phyloP scores from a whole-genome alignment of 805 yeast species.

The Yamadazyma paraphyllophila region DNA sequence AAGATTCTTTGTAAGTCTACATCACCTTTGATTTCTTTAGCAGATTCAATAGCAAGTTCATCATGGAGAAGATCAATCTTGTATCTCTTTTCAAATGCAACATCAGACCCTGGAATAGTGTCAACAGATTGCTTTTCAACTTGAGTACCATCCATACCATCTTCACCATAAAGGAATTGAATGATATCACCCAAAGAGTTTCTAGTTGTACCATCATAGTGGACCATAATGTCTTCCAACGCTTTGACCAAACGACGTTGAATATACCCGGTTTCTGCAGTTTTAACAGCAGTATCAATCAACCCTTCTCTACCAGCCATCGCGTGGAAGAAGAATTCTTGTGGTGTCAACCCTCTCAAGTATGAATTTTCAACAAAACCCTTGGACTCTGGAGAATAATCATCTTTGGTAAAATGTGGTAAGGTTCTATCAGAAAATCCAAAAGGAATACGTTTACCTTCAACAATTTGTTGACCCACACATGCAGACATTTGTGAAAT shows the following conservation, averaged over 20 bases:
- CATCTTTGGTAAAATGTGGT: conserved; percentile 98
- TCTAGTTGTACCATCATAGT: conserved; percentile 97
- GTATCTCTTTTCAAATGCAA: conserved; percentile 76
- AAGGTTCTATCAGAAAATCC: conserved; percentile 95
- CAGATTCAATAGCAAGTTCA: conserved; percentile 70
- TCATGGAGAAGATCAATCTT: conserved; percentile 82
- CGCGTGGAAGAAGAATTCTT: conserved; percentile 98
- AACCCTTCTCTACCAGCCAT: conserved; percentile 99
- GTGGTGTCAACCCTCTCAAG: conserved; percentile 95
- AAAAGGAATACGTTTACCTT: conserved; percentile 98
- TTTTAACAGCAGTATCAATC: conserved; percentile 98
- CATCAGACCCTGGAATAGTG: conserved; percentile 90
- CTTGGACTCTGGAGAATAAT: conserved; percentile 96
- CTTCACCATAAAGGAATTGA: conserved; percentile 97
- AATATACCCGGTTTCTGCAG: conserved; percentile 98
- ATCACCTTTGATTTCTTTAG: conserved; percentile 88
- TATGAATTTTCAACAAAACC: conserved; percentile 98
- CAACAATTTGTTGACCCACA: conserved; percentile 99
- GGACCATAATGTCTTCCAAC: conserved; percentile 94
- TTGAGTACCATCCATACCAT: conserved; percentile 97
- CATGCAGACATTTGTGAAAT: conserved; percentile 99
- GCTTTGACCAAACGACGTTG: conserved; percentile 98
- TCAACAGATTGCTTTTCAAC: conserved; percentile 96
- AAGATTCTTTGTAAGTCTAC: conserved; percentile 73
- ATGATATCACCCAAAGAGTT: conserved; percentile 95